phyloP scores from a whole-genome alignment of 2,329 filamentous ascomycete species.

The Pyricularia sp. region DNA sequence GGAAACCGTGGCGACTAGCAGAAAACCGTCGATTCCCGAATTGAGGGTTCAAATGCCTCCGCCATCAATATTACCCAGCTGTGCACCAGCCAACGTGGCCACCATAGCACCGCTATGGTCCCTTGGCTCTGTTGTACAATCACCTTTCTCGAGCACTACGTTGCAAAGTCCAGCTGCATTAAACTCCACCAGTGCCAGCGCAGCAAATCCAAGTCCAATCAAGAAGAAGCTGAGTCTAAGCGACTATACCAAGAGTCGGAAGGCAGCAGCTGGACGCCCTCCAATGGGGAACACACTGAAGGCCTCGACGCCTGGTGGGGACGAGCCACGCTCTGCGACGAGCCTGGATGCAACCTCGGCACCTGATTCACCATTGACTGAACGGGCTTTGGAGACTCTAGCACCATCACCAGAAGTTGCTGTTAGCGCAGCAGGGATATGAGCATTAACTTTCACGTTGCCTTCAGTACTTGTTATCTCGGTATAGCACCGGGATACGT shows the following conservation, averaged over 20 bases:
- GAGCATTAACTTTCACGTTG: neutral
- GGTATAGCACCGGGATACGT: neutral
- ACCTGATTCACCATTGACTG: conserved; percentile 7
- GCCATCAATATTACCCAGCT: conserved; percentile 33
- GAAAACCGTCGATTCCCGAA: conserved; percentile 29
- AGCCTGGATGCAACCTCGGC: conserved; percentile 6
- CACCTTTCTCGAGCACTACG: conserved; percentile 30
- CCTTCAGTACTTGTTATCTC: neutral
- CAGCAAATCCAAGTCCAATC: conserved; percentile 41
- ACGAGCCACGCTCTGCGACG: conserved; percentile 26
- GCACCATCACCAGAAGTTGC: neutral
- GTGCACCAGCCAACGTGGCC: conserved; percentile 19
- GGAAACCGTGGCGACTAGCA: neutral
- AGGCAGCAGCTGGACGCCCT: conserved; percentile 33
- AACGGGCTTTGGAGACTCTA: conserved; percentile 4
- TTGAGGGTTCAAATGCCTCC: conserved; percentile 44
- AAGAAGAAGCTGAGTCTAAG: conserved; percentile 57
- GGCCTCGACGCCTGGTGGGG: conserved; percentile 20
- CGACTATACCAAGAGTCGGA: conserved; percentile 50
- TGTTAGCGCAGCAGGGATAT: neutral
- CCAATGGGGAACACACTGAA: conserved; percentile 22
- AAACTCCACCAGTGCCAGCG: conserved; percentile 27
- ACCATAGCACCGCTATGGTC: conserved; percentile 35
- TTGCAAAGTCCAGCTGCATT: conserved; percentile 30
- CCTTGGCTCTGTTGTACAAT: conserved; percentile 27